A percentile compares a stretch with the other conserved stretches of the same genome.
These are phyloP conservation scores for Microbotryum lychnidis-dioicae DNA, from an alignment of 1,284 basidiomycete genomes.

Conservation along the genomic window DNA sequence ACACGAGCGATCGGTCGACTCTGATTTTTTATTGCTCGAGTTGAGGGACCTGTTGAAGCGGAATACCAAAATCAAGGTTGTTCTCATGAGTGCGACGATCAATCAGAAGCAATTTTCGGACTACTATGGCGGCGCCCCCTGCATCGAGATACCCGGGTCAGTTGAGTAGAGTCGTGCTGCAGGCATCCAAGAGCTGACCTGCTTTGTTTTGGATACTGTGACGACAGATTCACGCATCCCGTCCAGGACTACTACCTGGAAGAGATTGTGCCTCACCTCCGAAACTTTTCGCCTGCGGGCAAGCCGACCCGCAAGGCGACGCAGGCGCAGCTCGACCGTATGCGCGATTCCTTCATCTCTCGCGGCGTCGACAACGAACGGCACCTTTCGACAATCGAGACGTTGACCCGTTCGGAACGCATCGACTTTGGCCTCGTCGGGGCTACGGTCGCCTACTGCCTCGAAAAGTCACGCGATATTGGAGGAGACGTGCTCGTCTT, in stretches of 20 bases:
- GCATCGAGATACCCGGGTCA: conserved; percentile 69
- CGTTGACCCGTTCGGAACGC: conserved; percentile 54
- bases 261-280: conserved; percentile 58
- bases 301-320: conserved; percentile 46
- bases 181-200: conserved; percentile 21
- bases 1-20: conserved; percentile 47
- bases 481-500: conserved; percentile 65
- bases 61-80: conserved; percentile 68
- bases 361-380: conserved; percentile 33
- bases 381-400: conserved; percentile 48
- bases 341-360: conserved; percentile 24
- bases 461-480: conserved; percentile 35
- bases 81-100: conserved; percentile 66
- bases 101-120: conserved; percentile 72
- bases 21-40: conserved; percentile 82
- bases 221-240: conserved; percentile 54
- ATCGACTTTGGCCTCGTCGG: conserved; percentile 70
- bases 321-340: conserved; percentile 44
- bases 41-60: conserved; percentile 61
- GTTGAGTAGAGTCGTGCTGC: not conserved
- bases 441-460: conserved; percentile 20
- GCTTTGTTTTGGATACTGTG: not conserved
- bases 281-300: conserved; percentile 41
- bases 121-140: conserved; percentile 73
- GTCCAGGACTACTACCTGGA: conserved; percentile 74